Conservation (phyloP, 352 stramenopile species). For the Pilasporangium apinafurcum region DNA sequence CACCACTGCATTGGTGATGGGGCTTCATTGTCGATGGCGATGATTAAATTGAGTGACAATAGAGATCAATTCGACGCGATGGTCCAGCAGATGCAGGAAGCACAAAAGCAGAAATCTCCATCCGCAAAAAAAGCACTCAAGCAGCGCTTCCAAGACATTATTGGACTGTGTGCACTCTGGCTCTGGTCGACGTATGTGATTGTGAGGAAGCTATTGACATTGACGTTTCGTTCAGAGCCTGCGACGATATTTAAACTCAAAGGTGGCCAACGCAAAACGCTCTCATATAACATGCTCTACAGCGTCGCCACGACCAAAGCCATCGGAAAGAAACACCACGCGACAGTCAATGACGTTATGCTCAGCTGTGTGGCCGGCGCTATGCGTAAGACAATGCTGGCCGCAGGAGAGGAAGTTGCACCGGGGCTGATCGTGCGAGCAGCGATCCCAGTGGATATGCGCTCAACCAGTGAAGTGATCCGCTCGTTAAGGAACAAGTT, state of each 20-base stretch:
- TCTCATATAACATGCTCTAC: slow-evolving; percentile 72
- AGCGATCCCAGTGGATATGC: slow-evolving; percentile 78
- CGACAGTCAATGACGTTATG: slow-evolving; percentile 81
- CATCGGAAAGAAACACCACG: slow-evolving; percentile 54
- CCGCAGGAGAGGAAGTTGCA: slow-evolving; percentile 23
- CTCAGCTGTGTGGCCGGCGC: slow-evolving; percentile 68
- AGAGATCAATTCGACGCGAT: slow-evolving; percentile 54
- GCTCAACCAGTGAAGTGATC: slow-evolving; percentile 56
- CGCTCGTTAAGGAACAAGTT: slow-evolving; percentile 67
- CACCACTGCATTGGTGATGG: slow-evolving; percentile 80
- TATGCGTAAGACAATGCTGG: slow-evolving; percentile 63
- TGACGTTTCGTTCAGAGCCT: slow-evolving; percentile 50
- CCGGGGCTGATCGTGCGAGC: slow-evolving; percentile 50
- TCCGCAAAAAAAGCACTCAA: slow-evolving; percentile 9
- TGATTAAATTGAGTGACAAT: slow-evolving; percentile 72
- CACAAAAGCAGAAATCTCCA: slow-evolving; percentile 19
- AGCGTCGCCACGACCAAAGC: slow-evolving; percentile 66
- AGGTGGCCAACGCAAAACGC: slow-evolving; percentile 48
- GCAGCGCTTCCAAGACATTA: slow-evolving; percentile 16
- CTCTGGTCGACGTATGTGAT: slow-evolving; percentile 61
- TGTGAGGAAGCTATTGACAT: slow-evolving; percentile 30
- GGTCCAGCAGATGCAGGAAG: slow-evolving; percentile 34
- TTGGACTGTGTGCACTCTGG: slow-evolving; percentile 23
- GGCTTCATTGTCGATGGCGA: slow-evolving; percentile 48
- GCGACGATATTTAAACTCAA: slow-evolving; percentile 59